These are phyloP conservation scores for Catharanthus roseus DNA, from an alignment of 257 asterid species.

Conservation along the genomic window DNA sequence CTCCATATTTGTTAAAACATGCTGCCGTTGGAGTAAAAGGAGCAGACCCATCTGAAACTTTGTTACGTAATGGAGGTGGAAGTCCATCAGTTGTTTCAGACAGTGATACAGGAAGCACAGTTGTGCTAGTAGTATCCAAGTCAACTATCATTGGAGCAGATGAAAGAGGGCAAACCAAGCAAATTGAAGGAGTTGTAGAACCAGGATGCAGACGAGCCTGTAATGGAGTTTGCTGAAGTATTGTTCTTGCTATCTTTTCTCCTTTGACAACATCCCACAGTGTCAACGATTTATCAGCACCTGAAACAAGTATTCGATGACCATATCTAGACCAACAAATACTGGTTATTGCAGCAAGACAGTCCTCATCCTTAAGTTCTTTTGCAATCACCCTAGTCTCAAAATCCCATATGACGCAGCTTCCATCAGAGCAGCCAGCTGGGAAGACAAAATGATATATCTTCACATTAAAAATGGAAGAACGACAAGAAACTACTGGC, in stretches of 20 bases:
- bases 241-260: slow-evolving; percentile 56
- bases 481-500: background rate
- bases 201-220: slow-evolving; percentile 87
- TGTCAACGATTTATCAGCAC: slow-evolving; percentile 81
- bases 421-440: slow-evolving; percentile 97
- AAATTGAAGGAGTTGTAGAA: slow-evolving; percentile 60
- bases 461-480: background rate
- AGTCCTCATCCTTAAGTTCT: slow-evolving; percentile 60
- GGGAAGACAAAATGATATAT: slow-evolving; percentile 11
- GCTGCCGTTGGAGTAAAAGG: slow-evolving; percentile 86
- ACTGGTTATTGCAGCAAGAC: slow-evolving; percentile 73
- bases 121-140: slow-evolving; percentile 40
- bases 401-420: slow-evolving; percentile 87
- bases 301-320: slow-evolving; percentile 68
- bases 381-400: slow-evolving; percentile 81
- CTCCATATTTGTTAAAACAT: slow-evolving; percentile 76
- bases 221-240: slow-evolving; percentile 64
- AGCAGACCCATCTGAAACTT: slow-evolving; percentile 74
- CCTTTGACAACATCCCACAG: slow-evolving; percentile 90
- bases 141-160: slow-evolving; percentile 87
- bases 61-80: slow-evolving; percentile 52
- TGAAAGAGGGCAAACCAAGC: slow-evolving; percentile 85
- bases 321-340: slow-evolving; percentile 89
- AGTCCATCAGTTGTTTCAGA: slow-evolving; percentile 45
- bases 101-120: slow-evolving; percentile 61